Base-by-base conservation (phyloP, 2,329 filamentous ascomycete genomes). In the Epichloe scottii region DNA sequence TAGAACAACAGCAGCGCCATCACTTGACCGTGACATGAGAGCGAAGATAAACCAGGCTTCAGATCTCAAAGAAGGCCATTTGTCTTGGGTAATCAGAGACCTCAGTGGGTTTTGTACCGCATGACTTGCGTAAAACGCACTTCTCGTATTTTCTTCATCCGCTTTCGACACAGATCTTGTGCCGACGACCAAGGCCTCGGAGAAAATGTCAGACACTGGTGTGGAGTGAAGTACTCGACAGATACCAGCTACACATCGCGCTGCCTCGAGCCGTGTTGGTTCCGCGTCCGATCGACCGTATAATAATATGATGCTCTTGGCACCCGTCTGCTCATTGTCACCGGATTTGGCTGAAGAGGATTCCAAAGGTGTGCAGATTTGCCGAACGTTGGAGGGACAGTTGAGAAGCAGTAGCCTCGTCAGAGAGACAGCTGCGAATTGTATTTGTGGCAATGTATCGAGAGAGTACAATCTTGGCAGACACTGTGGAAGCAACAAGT, bases 1-100 rank as follows among this genome's bases (percentile, higher is more conserved):
- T 8, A 69, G 57, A 17, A 78, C 71, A 11, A 75, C 63, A 2
- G 62, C 58, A 2, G 75, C 73, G 7, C 78, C 78, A 37, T 76
- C 72, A 1, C 59, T 51, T 2, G 73, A 72, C 30, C 78, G 71
- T 40, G 73, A 72, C 71, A 83, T 77, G 35, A 84, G 70, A 2
- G 81, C 81, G 48, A 82, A 71, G 5, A 81, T 73, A 55, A 84
- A 83, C 73, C 79, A 78, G 3, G 75, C 71, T 59, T 84, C 81
- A 39, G 78, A 80, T 17, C 77, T 71, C 2, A 84, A 67, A 2
- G 75, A 69, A 0, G 78, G 76, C 71, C 79, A 84, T 55, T 78
- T 81, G 3, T 63, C 66, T 58, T 84, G 80, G 2, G 68, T 72
- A 23, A 81, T 67, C 26, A 84, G 70, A 56, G 74, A 78, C 1